Evolutionary conservation across 306 rosid genomes (phyloP).

Genomic region (Cucurbita pepo): DNA sequence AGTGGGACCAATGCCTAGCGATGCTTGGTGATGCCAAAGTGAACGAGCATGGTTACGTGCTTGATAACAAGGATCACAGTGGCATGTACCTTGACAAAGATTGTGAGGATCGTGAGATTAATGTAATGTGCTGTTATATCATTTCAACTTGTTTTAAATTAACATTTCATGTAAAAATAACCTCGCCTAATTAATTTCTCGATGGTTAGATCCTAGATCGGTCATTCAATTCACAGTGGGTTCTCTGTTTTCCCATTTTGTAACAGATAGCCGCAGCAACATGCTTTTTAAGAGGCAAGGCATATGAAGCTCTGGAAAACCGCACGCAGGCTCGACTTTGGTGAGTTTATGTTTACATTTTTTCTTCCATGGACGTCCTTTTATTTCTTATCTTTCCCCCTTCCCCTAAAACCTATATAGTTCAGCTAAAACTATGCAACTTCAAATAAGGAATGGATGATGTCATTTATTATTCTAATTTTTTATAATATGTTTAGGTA

Average conservation of each 20-base stretch:
- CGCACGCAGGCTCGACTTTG: constrained; percentile 82
- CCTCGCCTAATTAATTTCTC: neutral
- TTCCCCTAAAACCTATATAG: neutral
- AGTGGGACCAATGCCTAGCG: constrained; percentile 81
- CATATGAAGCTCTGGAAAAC: constrained; percentile 81
- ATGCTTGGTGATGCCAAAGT: constrained; percentile 78
- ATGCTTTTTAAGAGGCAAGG: constrained; percentile 86
- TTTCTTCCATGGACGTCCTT: neutral
- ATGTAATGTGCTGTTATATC: constrained; percentile 21
- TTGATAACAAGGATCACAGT: constrained; percentile 43
- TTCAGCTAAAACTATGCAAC: neutral
- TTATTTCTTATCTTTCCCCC: neutral
- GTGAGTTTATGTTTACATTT: constrained; percentile 25
- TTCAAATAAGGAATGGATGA: neutral
- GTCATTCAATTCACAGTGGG: constrained; percentile 1
- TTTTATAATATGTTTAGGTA: constrained; percentile 30
- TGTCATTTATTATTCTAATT: neutral
- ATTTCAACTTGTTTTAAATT: neutral
- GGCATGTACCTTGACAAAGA: constrained; percentile 79
- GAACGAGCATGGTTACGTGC: constrained; percentile 66
- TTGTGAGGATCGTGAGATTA: constrained; percentile 80
- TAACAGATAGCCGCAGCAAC: constrained; percentile 84
- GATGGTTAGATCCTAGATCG: neutral
- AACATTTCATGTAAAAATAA: neutral
- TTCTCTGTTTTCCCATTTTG: constrained; percentile 11